A percentile compares a stretch with the other conserved stretches of the same genome.
Conservation (phyloP, 345 rosid genomes). For the Eucalyptus sp. region DNA sequence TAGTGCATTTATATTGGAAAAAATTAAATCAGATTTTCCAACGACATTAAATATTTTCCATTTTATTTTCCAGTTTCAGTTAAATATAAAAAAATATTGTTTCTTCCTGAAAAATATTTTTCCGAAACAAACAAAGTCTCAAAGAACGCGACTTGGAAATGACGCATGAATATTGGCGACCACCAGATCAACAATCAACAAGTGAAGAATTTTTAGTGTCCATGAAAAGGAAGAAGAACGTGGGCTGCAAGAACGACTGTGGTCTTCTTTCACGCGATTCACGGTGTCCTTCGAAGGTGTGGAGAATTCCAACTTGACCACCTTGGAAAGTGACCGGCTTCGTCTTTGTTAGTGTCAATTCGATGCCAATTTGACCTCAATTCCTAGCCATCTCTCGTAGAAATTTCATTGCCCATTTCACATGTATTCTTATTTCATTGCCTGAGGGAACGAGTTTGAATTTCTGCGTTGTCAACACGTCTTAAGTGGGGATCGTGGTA, state of each 20-base stretch:
- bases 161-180: neutral
- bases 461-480: too few relatives aligned
- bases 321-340: neutral
- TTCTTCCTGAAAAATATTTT: neutral
- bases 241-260: neutral
- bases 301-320: neutral
- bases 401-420: neutral
- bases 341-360: neutral
- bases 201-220: neutral
- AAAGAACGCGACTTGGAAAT: neutral
- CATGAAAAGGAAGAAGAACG: neutral
- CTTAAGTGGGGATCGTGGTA: too few relatives aligned
- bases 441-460: too few relatives aligned
- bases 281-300: neutral
- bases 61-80: rapidly evolving
- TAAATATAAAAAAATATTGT: too few relatives aligned
- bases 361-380: neutral
- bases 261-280: neutral
- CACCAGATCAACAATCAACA: neutral
- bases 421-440: neutral
- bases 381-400: neutral
- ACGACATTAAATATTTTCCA: rapidly evolving
- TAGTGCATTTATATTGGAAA: too few relatives aligned
- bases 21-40: rapidly evolving
- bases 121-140: too few relatives aligned